phyloP scores from a whole-genome alignment of 805 yeast species.

The Kuraishia piskuri region DNA sequence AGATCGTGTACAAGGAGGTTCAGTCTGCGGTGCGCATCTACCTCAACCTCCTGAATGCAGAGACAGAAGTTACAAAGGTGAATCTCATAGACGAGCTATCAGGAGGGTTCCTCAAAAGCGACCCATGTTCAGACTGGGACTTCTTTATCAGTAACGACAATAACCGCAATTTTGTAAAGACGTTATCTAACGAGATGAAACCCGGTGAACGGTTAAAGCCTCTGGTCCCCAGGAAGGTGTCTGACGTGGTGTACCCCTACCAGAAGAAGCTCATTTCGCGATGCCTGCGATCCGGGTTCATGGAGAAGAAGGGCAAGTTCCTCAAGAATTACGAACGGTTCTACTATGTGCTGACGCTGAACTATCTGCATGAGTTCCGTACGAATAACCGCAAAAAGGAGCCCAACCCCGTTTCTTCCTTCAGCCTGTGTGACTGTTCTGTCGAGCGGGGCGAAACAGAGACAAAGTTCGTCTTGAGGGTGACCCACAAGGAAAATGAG shows the following conservation, averaged over 20 bases:
- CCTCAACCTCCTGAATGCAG: slow-evolving; percentile 41
- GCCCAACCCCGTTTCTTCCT: slow-evolving; percentile 33
- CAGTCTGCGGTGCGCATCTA: slow-evolving; percentile 49
- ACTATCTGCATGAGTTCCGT: slow-evolving; percentile 60
- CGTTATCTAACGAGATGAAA: slow-evolving; percentile 16
- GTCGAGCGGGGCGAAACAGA: slow-evolving; percentile 27
- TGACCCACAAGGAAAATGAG: slow-evolving; percentile 20
- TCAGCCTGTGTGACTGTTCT: slow-evolving; percentile 24
- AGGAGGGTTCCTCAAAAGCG: slow-evolving; percentile 44
- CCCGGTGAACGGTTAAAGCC: slow-evolving; percentile 14
- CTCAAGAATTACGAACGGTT: slow-evolving; percentile 52
- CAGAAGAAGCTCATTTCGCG: slow-evolving; percentile 41
- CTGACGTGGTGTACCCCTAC: slow-evolving; percentile 45
- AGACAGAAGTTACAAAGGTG: slow-evolving; percentile 36
- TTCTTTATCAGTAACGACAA: slow-evolving; percentile 42
- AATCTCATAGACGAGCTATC: slow-evolving; percentile 45
- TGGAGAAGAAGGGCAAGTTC: slow-evolving; percentile 54
- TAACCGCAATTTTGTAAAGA: slow-evolving; percentile 31
- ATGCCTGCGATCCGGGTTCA: slow-evolving; percentile 49
- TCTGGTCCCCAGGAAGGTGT: slow-evolving; percentile 36
- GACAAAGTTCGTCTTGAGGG: slow-evolving; percentile 27
- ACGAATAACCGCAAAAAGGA: slow-evolving; percentile 47
- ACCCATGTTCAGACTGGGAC: slow-evolving; percentile 64
- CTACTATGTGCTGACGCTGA: slow-evolving; percentile 61
- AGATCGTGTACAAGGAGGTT: slow-evolving; percentile 52